Conservation (phyloP, 1,284 basidiomycete species). For the Schizopora paradoxa region DNA sequence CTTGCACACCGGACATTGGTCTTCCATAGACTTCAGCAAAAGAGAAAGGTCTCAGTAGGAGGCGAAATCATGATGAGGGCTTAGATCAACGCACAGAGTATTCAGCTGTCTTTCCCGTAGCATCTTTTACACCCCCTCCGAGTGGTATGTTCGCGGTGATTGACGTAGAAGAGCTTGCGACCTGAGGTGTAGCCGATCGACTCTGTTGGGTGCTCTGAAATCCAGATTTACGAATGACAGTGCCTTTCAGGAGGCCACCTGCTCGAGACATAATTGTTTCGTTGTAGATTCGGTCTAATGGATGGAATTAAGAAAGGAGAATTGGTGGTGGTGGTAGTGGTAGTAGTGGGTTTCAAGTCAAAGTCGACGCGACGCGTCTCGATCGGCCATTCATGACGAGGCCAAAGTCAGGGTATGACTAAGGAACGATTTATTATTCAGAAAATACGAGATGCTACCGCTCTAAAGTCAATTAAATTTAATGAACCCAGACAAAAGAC, state of each 20-base stretch:
- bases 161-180: slow-evolving; percentile 52
- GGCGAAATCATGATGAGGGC: slow-evolving; percentile 2
- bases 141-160: slow-evolving; percentile 67
- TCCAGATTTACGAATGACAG: slow-evolving; percentile 63
- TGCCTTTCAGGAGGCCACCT: slow-evolving; percentile 60
- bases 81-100: slow-evolving; percentile 57
- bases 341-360: too few species aligned
- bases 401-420: slow-evolving; percentile 1
- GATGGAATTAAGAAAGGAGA: too few species aligned
- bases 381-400: too few species aligned
- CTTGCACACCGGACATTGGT: slow-evolving; percentile 96
- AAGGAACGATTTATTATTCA: not conserved
- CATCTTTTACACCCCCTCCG: slow-evolving; percentile 77
- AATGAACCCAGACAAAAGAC: slow-evolving; percentile 41
- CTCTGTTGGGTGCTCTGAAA: slow-evolving; percentile 38
- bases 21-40: slow-evolving; percentile 71
- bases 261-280: slow-evolving; percentile 21
- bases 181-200: slow-evolving; percentile 61
- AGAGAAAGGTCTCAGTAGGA: slow-evolving; percentile 10
- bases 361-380: too few species aligned
- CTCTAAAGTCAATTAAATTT: not conserved
- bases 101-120: slow-evolving; percentile 71
- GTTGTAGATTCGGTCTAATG: not conserved
- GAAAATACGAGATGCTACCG: too few species aligned
- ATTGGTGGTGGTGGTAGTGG: not conserved